These are phyloP conservation scores for Cryptosporidium meleagridis DNA, from an alignment of 169 alveolate species.

Conservation along the genomic window DNA sequence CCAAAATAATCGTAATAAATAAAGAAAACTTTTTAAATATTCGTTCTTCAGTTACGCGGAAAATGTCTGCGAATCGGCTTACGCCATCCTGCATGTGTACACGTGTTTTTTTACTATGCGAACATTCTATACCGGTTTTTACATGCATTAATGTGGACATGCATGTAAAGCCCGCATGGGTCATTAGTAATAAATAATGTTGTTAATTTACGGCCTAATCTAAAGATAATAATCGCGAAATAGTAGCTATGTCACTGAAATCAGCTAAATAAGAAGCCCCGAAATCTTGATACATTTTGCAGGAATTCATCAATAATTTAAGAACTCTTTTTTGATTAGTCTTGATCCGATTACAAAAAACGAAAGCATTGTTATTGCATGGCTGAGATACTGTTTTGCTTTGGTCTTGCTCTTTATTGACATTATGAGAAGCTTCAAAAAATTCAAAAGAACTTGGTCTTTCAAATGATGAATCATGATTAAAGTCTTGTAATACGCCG, in stretches of 20 bases:
- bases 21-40: too few relatives aligned
- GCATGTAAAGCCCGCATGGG: neutral
- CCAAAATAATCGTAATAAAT: neutral
- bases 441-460: slow-evolving; percentile 18
- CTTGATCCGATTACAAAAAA: neutral
- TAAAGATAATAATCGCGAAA: neutral
- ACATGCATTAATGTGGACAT: neutral
- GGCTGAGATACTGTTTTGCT: neutral
- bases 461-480: neutral
- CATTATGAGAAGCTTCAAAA: neutral
- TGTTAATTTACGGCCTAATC: neutral
- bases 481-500: neutral
- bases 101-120: neutral
- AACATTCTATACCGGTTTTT: neutral
- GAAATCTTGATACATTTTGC: slow-evolving; percentile 4
- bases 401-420: neutral
- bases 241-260: neutral
- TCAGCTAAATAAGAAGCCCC: slow-evolving; percentile 5
- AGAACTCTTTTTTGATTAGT: neutral
- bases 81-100: neutral
- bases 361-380: neutral
- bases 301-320: neutral
- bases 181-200: neutral
- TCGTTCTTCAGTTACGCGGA: neutral
- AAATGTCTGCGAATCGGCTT: neutral